phyloP scores from a whole-genome alignment of 345 rosid genomes.

The Sonneratia alba region DNA sequence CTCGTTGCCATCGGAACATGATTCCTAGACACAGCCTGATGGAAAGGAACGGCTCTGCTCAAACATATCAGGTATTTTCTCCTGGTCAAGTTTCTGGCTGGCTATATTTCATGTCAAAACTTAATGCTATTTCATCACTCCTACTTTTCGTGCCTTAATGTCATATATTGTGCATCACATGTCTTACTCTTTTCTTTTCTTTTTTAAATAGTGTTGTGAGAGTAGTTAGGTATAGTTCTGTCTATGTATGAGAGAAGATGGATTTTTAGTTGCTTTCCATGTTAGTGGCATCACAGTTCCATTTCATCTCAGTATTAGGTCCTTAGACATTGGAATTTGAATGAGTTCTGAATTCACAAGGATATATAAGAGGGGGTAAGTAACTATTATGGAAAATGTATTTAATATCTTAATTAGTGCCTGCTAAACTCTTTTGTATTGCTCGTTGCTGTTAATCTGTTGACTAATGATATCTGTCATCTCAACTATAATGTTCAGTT shows the following conservation, averaged over 20 bases:
- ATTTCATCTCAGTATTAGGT: no score
- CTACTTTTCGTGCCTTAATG: not conserved
- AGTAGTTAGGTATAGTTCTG: no score
- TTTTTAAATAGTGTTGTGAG: not conserved
- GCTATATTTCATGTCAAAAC: not conserved
- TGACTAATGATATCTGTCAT: not conserved
- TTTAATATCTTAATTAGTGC: not conserved
- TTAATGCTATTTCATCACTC: not conserved
- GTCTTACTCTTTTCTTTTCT: not conserved
- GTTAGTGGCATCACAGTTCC: no score
- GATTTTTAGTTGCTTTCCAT: no score
- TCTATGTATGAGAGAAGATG: no score
- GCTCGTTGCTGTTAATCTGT: not conserved
- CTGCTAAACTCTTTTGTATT: not conserved
- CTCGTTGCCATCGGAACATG: slow-evolving; percentile 13
- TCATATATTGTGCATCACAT: not conserved
- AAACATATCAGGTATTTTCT: slow-evolving; percentile 34
- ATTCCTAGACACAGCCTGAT: slow-evolving; percentile 31
- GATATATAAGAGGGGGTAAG: no score
- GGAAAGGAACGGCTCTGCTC: slow-evolving; percentile 44
- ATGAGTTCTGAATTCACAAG: not conserved
- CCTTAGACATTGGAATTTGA: not conserved
- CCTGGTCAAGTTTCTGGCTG: not conserved
- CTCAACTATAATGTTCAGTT: not conserved
- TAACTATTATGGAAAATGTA: no score